Conservation (phyloP, 768 basidiomycete genomes). For the Suillus subalutaceus region DNA sequence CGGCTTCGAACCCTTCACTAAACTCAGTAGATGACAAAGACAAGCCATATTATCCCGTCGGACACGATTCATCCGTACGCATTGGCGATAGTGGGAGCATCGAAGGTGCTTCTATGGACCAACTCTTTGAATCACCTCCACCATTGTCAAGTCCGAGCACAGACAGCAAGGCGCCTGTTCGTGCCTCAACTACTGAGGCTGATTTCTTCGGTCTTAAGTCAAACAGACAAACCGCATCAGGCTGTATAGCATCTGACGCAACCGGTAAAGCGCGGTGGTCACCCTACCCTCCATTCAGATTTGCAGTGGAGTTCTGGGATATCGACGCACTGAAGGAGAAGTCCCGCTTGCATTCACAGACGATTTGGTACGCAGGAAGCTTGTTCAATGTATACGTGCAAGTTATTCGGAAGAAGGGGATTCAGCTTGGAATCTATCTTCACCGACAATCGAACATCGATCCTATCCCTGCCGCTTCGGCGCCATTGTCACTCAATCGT, state of each 20-base stretch:
- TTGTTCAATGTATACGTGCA: constrained; percentile 91
- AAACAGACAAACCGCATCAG: constrained; percentile 42
- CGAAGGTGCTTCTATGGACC: constrained; percentile 65
- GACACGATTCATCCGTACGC: constrained; percentile 68
- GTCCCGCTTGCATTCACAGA: constrained; percentile 78
- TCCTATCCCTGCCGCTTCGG: constrained; percentile 72
- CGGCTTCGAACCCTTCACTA: constrained; percentile 22
- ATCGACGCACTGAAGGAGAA: constrained; percentile 83
- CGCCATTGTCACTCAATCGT: constrained; percentile 42
- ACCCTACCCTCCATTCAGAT: constrained; percentile 78
- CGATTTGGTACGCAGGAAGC: constrained; percentile 89
- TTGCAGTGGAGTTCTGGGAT: constrained; percentile 91
- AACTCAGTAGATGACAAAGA: constrained; percentile 23
- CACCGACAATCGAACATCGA: constrained; percentile 85
- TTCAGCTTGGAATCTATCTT: constrained; percentile 86
- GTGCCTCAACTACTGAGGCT: constrained; percentile 43
- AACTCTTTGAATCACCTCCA: constrained; percentile 55
- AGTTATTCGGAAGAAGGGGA: constrained; percentile 78
- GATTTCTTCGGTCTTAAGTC: constrained; percentile 68
- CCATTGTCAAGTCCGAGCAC: constrained; percentile 19
- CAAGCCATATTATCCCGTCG: constrained; percentile 63
- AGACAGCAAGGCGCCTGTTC: constrained; percentile 29
- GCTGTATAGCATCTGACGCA: constrained; percentile 45
- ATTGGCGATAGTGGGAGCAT: constrained; percentile 69
- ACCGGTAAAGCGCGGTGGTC: constrained; percentile 60